Conservation (phyloP, 2,329 filamentous ascomycete species). For the Cercospora beticola region DNA sequence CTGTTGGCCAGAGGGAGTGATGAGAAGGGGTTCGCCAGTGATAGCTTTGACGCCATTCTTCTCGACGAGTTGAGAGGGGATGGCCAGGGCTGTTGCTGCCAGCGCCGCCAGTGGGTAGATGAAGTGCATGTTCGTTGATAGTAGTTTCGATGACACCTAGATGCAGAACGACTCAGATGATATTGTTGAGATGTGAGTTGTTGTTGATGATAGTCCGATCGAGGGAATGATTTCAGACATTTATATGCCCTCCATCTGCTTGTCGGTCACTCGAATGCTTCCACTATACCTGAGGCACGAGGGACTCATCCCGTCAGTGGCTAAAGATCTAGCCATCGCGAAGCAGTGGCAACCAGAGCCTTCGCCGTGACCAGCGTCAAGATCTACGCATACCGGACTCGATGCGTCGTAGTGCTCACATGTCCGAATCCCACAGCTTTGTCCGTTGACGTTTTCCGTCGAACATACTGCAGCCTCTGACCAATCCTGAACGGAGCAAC, state of each 20-base stretch:
- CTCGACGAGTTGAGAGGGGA: conserved; percentile 6
- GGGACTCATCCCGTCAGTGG: conserved; percentile 2
- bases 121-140: conserved; percentile 6
- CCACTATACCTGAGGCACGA: background rate
- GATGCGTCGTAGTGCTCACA: background rate
- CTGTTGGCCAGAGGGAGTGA: conserved; percentile 2
- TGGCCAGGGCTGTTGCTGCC: conserved; percentile 2
- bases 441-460: conserved; percentile 9
- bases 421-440: conserved; percentile 1
- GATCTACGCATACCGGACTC: conserved; percentile 9
- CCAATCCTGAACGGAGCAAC: conserved; percentile 7
- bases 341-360: background rate
- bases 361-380: background rate
- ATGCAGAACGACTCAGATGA: background rate
- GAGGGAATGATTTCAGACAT: background rate
- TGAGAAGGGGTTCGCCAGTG: conserved; percentile 4
- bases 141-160: background rate
- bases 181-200: background rate
- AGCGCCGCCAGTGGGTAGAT: conserved; percentile 5
- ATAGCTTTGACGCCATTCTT: conserved; percentile 7
- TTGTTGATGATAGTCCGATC: background rate
- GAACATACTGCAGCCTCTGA: background rate
- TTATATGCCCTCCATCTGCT: background rate
- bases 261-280: background rate
- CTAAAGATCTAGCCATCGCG: background rate